Evolutionary conservation across 1,139 yeast genomes (phyloP), one percentile per base, ranked within the genome.

Genomic region (Hemisphaericaspora lyxosophila): DNA sequence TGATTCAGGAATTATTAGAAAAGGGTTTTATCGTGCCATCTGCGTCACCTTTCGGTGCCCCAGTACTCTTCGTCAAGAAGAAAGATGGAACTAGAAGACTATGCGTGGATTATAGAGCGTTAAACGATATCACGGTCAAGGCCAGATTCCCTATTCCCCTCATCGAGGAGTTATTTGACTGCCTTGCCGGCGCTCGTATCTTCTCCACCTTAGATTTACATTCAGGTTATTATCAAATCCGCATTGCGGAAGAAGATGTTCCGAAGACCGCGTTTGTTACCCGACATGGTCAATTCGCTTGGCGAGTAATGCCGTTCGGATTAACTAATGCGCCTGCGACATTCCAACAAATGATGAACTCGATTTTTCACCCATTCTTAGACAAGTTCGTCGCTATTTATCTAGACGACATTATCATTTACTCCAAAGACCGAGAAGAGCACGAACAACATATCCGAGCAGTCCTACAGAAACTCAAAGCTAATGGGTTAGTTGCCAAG

Each of bases 41-140:
- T 6, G 12, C 12, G 4, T 24, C 26, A 3, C 4, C 4, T 5
- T 25, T 25, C 25, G 22, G 17, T 7, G 15, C 35, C 1, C 35
- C 35, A 2, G 18, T 12, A 4, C 5, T 36, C 7, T 39, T 26
- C n/a, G 43, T 39, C 2, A 14, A 43, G 19, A 47, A 50, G 30
- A 41, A 43, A 20, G 50, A 52, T 30, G 45, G 42, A 1, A 18
- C 49, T 5, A 23, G 40, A 12, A 23, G 54, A 5, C 18, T 55
- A 27, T 45, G 55, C 31, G 42, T 54, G 4, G 62, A 57, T 38
- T 57, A 49, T 62, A 1, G 94, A 85, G 26, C 82, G 46, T 45
- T 82, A 83, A 28, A 86, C 68, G 51, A 75, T 83, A 4, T 83
- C 73, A 6, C 87, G 0, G 42, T 49, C 1, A 36, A 40, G 13